phyloP scores from a whole-genome alignment of 2,329 filamentous ascomycete species.

The Alternaria longipes region DNA sequence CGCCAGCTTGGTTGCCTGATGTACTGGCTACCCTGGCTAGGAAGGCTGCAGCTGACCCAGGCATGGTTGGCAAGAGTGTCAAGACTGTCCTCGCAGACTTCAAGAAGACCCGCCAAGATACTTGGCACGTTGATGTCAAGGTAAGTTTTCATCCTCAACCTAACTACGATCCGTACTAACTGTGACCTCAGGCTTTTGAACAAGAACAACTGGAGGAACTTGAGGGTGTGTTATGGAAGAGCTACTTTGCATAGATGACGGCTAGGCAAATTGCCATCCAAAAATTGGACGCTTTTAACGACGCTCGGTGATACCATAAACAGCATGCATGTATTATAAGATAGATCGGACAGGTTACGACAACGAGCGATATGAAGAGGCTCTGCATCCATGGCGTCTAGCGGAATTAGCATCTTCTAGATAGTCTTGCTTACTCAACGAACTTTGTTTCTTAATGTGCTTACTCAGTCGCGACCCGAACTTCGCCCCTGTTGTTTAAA shows the following conservation, averaged over 20 bases:
- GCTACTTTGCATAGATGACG: slow-evolving; percentile 82
- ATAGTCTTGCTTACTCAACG: slow-evolving; percentile 11
- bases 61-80: slow-evolving; percentile 93
- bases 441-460: slow-evolving; percentile 4
- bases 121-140: slow-evolving; percentile 98
- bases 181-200: slow-evolving; percentile 72
- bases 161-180: slow-evolving; percentile 5
- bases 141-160: slow-evolving; percentile 61
- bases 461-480: slow-evolving; percentile 17
- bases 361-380: slow-evolving; percentile 9
- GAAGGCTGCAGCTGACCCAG: slow-evolving; percentile 85
- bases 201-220: slow-evolving; percentile 92
- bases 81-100: slow-evolving; percentile 95
- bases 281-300: neutral
- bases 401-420: slow-evolving; percentile 8
- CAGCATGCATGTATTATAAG: slow-evolving; percentile 18
- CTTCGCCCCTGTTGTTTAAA: slow-evolving; percentile 9
- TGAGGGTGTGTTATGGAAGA: slow-evolving; percentile 98
- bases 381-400: slow-evolving; percentile 13
- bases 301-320: neutral
- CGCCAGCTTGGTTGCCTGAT: slow-evolving; percentile 92
- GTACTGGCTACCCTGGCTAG: slow-evolving; percentile 85
- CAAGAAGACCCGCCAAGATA: slow-evolving; percentile 99
- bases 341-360: neutral
- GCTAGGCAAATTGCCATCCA: neutral